These are phyloP conservation scores for Thuidium tamariscinum DNA, from an alignment of 225 moss, liverwort and hornwort species.

Conservation along the genomic window DNA sequence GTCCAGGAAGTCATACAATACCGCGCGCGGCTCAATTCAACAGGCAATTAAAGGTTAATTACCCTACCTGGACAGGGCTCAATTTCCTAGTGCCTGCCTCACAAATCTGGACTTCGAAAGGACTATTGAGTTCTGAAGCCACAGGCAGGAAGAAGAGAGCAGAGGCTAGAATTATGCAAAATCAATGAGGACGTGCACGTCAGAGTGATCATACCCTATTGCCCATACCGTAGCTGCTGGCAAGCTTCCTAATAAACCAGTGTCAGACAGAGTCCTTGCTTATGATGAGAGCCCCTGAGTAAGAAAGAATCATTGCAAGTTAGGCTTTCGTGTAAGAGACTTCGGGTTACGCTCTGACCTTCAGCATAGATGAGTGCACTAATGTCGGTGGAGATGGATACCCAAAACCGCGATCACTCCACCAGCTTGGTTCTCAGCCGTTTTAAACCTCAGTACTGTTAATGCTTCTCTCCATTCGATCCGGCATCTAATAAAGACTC, in stretches of 20 bases:
- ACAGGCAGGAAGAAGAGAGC: not conserved
- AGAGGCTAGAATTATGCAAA: not conserved
- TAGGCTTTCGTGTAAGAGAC: not conserved
- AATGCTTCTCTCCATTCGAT: not conserved
- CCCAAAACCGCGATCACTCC: not conserved
- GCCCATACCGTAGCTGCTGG: constrained; percentile 11
- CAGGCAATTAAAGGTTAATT: not conserved
- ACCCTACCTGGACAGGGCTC: not conserved
- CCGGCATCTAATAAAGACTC: not conserved
- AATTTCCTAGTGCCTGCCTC: not conserved
- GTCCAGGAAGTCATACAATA: not conserved
- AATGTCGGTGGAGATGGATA: not conserved
- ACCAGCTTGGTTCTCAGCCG: not conserved
- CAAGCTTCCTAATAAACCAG: constrained; percentile 10
- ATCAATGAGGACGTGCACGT: not conserved
- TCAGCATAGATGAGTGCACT: not conserved
- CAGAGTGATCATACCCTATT: not conserved
- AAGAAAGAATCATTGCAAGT: not conserved
- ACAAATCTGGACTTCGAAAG: not conserved
- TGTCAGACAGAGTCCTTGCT: constrained; percentile 1
- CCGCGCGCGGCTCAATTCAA: not conserved
- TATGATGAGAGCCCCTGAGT: not conserved
- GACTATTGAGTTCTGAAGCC: not conserved
- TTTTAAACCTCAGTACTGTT: not conserved
- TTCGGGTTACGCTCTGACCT: not conserved